Base-by-base conservation (phyloP, 1,284 basidiomycete genomes). In the Tylopilus sp. region DNA sequence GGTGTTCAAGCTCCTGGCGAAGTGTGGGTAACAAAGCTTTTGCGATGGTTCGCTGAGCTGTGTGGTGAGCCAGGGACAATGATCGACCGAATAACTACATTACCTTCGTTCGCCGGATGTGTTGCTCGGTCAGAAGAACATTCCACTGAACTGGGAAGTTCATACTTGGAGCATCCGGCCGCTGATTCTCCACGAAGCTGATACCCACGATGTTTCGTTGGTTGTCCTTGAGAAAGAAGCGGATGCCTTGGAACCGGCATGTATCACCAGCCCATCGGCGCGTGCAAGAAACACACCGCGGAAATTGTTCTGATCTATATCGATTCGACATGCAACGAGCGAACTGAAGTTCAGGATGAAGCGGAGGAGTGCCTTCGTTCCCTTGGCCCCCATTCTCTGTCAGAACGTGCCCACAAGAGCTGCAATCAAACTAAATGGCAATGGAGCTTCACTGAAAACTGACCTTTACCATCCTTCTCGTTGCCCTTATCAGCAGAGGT, bases 221-320 rank as follows among this genome's bases (percentile, higher is more conserved):
- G 35, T 67, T 57, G 53, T 86, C 79, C 55, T 84, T 81, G 53
- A 86, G 70, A 64, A 89, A 84, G 60, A 80, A 84, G 18, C 86
- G 79, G 51, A 89, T 84, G 18, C 80, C 79, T 61, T 89, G 87
- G 66, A 89, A 89, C 23, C 86, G 80, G 61, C 86, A 89, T 1
- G 85, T 88, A 63, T 89, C 86, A 35, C 86, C 87, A 2, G 85
- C 86, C 86, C 86, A 89, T 15, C 86, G 82, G 40, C 86, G 81
- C 18, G 83, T 89, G 65, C 86, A 89, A 3, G 86, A 84, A 23
- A 89, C 82, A 61, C 86, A 89, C 7, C 84, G 81, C 26, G 86
- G 84, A 65, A 87, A 85, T 41, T 76, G 72, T 56, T 88, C 82
- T 33, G 71, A 68, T 54, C 78, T 78, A 64, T 88, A 89, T 40